phyloP scores from a whole-genome alignment of 1,139 yeast species.

The Pneumocystis wakefieldiae region DNA sequence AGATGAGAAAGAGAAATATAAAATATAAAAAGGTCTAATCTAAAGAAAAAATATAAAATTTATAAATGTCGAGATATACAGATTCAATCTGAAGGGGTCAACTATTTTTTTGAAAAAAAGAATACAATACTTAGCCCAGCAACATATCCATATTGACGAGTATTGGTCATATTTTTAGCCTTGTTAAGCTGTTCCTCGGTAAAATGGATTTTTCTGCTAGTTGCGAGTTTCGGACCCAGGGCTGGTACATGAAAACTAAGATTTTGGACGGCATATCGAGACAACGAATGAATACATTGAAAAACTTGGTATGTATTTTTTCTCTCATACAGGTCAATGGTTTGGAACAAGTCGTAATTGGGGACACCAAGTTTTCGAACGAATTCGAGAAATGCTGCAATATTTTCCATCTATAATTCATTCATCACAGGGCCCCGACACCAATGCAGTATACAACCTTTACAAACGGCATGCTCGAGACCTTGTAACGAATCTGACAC shows the following conservation, averaged over 20 bases:
- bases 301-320: conserved; percentile 68
- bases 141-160: conserved; percentile 44
- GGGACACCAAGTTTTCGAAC: conserved; percentile 58
- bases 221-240: conserved; percentile 35
- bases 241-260: conserved; percentile 32
- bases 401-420: conserved; percentile 54
- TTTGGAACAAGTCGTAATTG: conserved; percentile 71
- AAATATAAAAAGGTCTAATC: no score
- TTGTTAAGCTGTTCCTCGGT: conserved; percentile 22
- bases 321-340: conserved; percentile 59
- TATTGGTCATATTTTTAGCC: conserved; percentile 36
- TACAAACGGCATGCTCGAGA: conserved; percentile 65
- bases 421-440: not conserved
- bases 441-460: conserved; percentile 18
- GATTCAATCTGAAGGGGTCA: conserved; percentile 21
- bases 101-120: conserved; percentile 38
- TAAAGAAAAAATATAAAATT: not conserved
- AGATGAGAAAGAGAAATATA: no score
- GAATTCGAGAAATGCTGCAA: conserved; percentile 45
- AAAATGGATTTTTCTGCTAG: conserved; percentile 16
- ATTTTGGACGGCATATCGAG: conserved; percentile 42
- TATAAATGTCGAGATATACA: not conserved
- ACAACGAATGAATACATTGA: conserved; percentile 57
- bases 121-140: conserved; percentile 39
- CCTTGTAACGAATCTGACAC: conserved; percentile 34